phyloP scores from a whole-genome alignment of 2,329 filamentous ascomycete species.

The Daldinia sp. region DNA sequence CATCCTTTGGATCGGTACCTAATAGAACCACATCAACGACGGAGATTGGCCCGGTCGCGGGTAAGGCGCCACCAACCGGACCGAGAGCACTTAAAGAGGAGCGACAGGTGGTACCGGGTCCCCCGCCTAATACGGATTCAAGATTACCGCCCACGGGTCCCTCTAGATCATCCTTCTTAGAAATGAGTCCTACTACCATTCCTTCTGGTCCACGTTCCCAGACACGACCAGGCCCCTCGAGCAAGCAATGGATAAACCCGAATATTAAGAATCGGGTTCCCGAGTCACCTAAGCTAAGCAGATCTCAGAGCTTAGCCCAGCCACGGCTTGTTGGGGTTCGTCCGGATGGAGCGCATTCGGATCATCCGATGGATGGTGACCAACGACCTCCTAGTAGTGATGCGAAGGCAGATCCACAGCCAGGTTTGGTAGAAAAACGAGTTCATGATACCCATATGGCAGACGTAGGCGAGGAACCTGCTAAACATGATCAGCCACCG shows the following conservation, averaged over 20 bases:
- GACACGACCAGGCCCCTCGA: slow-evolving; percentile 60
- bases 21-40: slow-evolving; percentile 52
- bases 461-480: slow-evolving; percentile 30
- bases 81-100: slow-evolving; percentile 61
- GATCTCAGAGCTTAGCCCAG: slow-evolving; percentile 59
- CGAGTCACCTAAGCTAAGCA: slow-evolving; percentile 61
- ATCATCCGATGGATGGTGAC: slow-evolving; percentile 53
- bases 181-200: slow-evolving; percentile 59
- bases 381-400: slow-evolving; percentile 63
- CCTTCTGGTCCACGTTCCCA: slow-evolving; percentile 61
- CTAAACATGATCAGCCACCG: slow-evolving; percentile 33
- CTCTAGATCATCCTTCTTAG: slow-evolving; percentile 52
- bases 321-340: slow-evolving; percentile 48
- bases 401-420: slow-evolving; percentile 54
- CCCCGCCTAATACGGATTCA: slow-evolving; percentile 49
- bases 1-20: slow-evolving; percentile 64
- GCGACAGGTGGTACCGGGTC: slow-evolving; percentile 55
- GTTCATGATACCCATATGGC: slow-evolving; percentile 34
- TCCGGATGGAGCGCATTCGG: slow-evolving; percentile 49
- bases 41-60: slow-evolving; percentile 50
- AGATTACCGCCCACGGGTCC: slow-evolving; percentile 52
- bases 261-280: slow-evolving; percentile 58
- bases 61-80: slow-evolving; percentile 63
- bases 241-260: slow-evolving; percentile 68
- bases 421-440: slow-evolving; percentile 30